Percentiles rank a stretch among this genome's conserved stretches.
Conservation (phyloP, 164 flowering plant species). For the Taxillus chinensis region DNA sequence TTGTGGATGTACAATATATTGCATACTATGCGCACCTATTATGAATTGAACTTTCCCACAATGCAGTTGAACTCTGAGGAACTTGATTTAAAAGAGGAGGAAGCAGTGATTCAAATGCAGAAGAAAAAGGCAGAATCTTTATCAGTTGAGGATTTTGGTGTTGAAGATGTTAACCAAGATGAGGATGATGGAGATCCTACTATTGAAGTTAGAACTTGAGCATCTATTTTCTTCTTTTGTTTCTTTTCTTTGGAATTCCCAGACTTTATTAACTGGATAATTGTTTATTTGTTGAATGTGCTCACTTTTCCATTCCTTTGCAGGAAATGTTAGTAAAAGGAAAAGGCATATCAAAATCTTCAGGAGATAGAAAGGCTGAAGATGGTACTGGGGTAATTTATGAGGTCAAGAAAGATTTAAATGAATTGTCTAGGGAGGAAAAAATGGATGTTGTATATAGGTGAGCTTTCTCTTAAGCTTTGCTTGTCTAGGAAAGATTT, state of each 20-base stretch:
- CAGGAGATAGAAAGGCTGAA: conserved; percentile 20
- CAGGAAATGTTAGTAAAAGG: conserved; percentile 47
- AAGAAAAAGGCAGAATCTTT: conserved; percentile 37
- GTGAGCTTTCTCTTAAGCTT: conserved; percentile 16
- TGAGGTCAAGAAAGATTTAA: conserved; percentile 59
- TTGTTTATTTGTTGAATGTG: not conserved
- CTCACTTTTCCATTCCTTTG: conserved; percentile 1
- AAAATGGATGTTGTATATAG: conserved; percentile 77
- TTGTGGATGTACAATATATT: not conserved
- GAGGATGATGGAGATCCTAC: conserved; percentile 49
- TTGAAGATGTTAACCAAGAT: conserved; percentile 44
- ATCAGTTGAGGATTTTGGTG: conserved; percentile 56
- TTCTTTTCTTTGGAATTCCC: not conserved
- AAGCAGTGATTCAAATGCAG: conserved; percentile 47
- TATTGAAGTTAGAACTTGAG: conserved; percentile 32
- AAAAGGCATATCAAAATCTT: conserved; percentile 19
- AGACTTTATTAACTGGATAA: not conserved
- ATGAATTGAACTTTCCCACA: conserved; percentile 15
- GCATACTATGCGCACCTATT: not conserved
- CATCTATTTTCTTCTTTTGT: not conserved
- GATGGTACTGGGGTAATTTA: conserved; percentile 26
- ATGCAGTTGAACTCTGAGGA: conserved; percentile 73
- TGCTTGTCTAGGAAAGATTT: not conserved
- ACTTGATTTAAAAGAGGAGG: conserved; percentile 53
- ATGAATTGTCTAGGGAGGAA: conserved; percentile 69